phyloP scores from a whole-genome alignment of 164 flowering plant species.

The Dillenia suffruticosa region DNA sequence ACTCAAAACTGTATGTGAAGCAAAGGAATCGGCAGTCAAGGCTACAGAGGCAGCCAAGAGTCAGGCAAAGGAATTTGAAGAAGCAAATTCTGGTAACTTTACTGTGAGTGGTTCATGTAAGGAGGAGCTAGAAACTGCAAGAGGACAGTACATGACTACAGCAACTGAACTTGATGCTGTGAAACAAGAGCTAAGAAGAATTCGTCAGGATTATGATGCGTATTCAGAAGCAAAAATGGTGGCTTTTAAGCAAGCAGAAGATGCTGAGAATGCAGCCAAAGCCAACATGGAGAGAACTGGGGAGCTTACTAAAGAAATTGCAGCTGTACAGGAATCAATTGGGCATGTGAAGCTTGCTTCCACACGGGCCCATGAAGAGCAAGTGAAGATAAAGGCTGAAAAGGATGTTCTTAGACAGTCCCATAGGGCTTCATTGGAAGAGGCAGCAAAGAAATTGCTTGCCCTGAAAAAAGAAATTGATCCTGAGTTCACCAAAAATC shows the following conservation, averaged over 20 bases:
- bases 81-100: slow-evolving; percentile 22
- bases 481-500: slow-evolving; percentile 40
- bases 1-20: slow-evolving; percentile 47
- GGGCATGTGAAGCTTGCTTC: slow-evolving; percentile 62
- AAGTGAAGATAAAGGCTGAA: slow-evolving; percentile 45
- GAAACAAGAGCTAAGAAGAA: slow-evolving; percentile 64
- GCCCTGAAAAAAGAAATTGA: slow-evolving; percentile 50
- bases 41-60: slow-evolving; percentile 55
- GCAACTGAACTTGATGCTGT: slow-evolving; percentile 68
- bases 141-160: slow-evolving; percentile 44
- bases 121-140: slow-evolving; percentile 49
- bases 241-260: slow-evolving; percentile 54
- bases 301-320: slow-evolving; percentile 70
- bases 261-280: slow-evolving; percentile 51
- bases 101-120: slow-evolving; percentile 31
- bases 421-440: slow-evolving; percentile 50
- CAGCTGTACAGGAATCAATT: slow-evolving; percentile 47
- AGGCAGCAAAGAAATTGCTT: slow-evolving; percentile 47
- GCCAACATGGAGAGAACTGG: slow-evolving; percentile 44
- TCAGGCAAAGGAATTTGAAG: slow-evolving; percentile 53
- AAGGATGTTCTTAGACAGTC: slow-evolving; percentile 55
- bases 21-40: slow-evolving; percentile 51
- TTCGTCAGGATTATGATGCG: slow-evolving; percentile 60
- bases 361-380: slow-evolving; percentile 57
- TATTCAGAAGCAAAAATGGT: slow-evolving; percentile 47